Percentiles rank a stretch among this genome's conserved stretches.
Evolutionary conservation across 495 filamentous ascomycete species (phyloP).

Genomic region (Sporormia fimetaria): DNA sequence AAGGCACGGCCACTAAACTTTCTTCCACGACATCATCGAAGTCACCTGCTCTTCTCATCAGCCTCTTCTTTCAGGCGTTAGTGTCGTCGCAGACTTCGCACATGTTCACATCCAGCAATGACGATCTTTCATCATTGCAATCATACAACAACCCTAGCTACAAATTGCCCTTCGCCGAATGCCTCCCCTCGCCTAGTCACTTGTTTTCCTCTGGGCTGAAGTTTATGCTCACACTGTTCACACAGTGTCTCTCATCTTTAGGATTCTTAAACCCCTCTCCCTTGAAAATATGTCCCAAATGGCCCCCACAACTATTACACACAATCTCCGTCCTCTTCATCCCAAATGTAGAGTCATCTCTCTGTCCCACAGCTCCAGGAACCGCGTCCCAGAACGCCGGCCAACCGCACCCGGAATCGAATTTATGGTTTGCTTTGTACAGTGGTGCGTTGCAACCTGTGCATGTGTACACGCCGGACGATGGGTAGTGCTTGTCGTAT

Average conservation of each 20-base stretch:
- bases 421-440: slow-evolving; percentile 84
- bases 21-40: no score
- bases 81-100: no score
- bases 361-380: slow-evolving; percentile 73
- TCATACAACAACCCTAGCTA: no score
- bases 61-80: no score
- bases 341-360: slow-evolving; percentile 63
- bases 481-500: slow-evolving; percentile 77
- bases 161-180: no score
- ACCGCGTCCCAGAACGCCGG: slow-evolving; percentile 93
- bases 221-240: slow-evolving; percentile 84
- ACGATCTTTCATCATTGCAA: no score
- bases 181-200: background rate
- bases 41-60: no score
- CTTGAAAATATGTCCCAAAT: slow-evolving; percentile 95
- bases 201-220: slow-evolving; percentile 40
- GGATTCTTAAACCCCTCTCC: slow-evolving; percentile 78
- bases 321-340: slow-evolving; percentile 89
- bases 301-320: slow-evolving; percentile 86
- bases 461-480: slow-evolving; percentile 67
- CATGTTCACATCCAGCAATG: no score
- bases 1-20: no score
- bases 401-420: slow-evolving; percentile 94
- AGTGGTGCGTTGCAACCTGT: slow-evolving; percentile 77
- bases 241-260: slow-evolving; percentile 93